Conservation (phyloP, 2,329 filamentous ascomycete species). For the Neocucurbitaria cava region DNA sequence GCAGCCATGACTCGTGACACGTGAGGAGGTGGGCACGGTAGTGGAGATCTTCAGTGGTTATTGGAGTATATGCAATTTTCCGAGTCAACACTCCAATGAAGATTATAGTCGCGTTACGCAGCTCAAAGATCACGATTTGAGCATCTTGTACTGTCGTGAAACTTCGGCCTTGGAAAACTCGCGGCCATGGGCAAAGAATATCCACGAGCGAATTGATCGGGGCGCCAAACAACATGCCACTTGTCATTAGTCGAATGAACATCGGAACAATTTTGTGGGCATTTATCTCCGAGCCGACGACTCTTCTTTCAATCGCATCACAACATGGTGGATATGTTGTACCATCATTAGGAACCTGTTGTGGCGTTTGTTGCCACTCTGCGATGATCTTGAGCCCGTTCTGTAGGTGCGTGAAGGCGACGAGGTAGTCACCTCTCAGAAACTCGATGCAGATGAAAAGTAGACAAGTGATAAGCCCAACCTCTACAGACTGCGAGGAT, state of each 20-base stretch:
- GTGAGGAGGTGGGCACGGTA: not conserved
- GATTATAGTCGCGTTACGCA: constrained; percentile 12
- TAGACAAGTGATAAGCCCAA: constrained; percentile 51
- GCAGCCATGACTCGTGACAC: constrained; percentile 5
- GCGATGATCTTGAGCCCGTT: constrained; percentile 50
- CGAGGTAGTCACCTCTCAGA: constrained; percentile 48
- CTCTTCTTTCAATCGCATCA: not conserved
- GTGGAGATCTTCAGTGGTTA: constrained; percentile 5
- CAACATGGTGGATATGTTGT: not conserved
- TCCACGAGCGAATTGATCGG: constrained; percentile 9
- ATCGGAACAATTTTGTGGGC: constrained; percentile 21
- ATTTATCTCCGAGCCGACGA: constrained; percentile 1
- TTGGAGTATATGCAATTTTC: not conserved
- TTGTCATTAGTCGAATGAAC: constrained; percentile 18
- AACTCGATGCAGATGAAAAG: constrained; percentile 54
- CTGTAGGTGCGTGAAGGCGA: constrained; percentile 50
- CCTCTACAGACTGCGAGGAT: constrained; percentile 37
- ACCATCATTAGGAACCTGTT: not conserved
- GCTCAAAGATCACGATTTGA: constrained; percentile 7
- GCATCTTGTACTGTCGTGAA: constrained; percentile 16
- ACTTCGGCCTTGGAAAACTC: not conserved
- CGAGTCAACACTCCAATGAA: constrained; percentile 9
- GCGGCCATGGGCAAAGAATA: constrained; percentile 1
- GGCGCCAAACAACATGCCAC: constrained; percentile 18
- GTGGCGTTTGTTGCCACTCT: constrained; percentile 4